phyloP scores from a whole-genome alignment of 257 asterid genomes.

The Solanum piurae region DNA sequence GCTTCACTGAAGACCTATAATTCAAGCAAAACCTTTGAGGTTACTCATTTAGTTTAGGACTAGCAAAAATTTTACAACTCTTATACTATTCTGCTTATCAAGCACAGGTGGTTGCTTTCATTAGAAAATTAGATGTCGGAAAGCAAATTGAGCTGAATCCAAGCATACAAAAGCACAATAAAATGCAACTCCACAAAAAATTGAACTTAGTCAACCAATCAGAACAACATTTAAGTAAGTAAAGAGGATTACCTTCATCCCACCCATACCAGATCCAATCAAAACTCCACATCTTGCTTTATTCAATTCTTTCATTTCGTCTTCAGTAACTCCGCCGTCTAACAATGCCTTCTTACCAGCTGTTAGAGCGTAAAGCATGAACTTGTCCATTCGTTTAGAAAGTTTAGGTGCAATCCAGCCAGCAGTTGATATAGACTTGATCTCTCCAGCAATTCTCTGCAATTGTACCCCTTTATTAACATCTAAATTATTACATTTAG shows the following conservation, averaged over 20 bases:
- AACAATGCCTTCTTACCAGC: constrained; percentile 68
- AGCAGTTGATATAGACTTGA: constrained; percentile 54
- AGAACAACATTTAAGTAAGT: not conserved
- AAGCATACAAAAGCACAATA: not conserved
- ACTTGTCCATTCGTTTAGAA: constrained; percentile 64
- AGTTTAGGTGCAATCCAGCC: constrained; percentile 71
- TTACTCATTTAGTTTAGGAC: not conserved
- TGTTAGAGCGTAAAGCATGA: constrained; percentile 69
- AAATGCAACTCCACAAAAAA: not conserved
- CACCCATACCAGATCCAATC: constrained; percentile 89
- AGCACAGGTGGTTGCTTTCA: not conserved
- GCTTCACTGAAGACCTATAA: constrained; percentile 64
- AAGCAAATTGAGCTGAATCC: not conserved
- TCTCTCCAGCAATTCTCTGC: constrained; percentile 78
- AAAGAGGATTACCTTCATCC: constrained; percentile 54
- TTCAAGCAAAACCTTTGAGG: not conserved
- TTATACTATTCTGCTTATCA: not conserved
- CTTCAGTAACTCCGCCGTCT: constrained; percentile 50
- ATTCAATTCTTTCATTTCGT: constrained; percentile 42
- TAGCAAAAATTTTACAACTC: not conserved
- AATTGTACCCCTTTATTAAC: constrained; percentile 9
- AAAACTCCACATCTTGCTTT: constrained; percentile 56
- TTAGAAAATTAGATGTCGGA: not conserved
- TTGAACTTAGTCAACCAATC: not conserved
- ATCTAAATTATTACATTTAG: constrained; percentile 1